Evolutionary conservation across 768 basidiomycete species (phyloP).

Genomic region (Mrakia hoshinonis): DNA sequence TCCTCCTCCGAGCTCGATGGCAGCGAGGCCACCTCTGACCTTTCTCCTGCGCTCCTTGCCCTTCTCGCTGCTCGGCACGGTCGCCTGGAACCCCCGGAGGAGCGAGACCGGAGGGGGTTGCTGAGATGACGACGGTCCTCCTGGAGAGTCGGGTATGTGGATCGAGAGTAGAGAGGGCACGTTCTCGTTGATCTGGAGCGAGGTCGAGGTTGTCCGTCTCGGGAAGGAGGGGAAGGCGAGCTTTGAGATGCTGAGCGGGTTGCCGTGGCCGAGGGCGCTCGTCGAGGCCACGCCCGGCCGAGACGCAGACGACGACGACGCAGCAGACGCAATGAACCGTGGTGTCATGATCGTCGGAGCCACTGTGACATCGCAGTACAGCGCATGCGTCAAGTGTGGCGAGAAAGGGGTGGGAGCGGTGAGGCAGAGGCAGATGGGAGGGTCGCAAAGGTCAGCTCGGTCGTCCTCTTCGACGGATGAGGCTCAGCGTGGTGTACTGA

Average conservation of each 20-base stretch:
- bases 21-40: slow-evolving; percentile 48
- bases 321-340: slow-evolving; percentile 63
- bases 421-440: neutral
- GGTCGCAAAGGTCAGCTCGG: neutral
- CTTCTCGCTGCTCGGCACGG: slow-evolving; percentile 79
- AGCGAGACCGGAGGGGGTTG: slow-evolving; percentile 40
- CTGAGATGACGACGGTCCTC: neutral
- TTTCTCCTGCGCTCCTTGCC: slow-evolving; percentile 66
- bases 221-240: slow-evolving; percentile 30
- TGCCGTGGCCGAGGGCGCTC: slow-evolving; percentile 70
- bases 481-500: neutral
- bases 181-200: slow-evolving; percentile 40
- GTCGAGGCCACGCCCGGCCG: slow-evolving; percentile 38
- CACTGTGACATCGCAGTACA: slow-evolving; percentile 44
- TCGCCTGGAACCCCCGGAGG: slow-evolving; percentile 85
- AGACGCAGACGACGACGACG: slow-evolving; percentile 43
- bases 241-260: slow-evolving; percentile 53
- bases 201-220: slow-evolving; percentile 35
- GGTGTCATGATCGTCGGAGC: slow-evolving; percentile 87
- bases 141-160: slow-evolving; percentile 30
- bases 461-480: neutral
- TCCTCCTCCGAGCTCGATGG: slow-evolving; percentile 47
- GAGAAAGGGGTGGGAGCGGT: neutral
- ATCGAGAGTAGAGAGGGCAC: slow-evolving; percentile 35
- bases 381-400: neutral